Evolutionary conservation across 2,329 filamentous ascomycete species (phyloP).

Genomic region (Ceratocystis smalleyi): DNA sequence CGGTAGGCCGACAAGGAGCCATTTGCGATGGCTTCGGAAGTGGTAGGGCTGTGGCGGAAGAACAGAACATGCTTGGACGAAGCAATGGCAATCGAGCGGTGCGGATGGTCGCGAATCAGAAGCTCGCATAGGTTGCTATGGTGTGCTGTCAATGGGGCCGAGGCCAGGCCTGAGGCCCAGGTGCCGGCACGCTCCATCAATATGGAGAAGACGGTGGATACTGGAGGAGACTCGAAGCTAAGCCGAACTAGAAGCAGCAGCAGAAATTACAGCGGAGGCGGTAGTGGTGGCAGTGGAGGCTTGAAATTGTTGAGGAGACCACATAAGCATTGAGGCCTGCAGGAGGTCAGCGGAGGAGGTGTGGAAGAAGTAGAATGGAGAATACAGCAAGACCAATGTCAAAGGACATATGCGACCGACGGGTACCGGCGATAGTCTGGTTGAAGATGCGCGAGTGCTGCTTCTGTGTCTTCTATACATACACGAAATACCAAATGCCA

Average conservation of each 20-base stretch:
- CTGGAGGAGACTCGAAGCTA: not conserved
- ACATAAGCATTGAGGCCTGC: not conserved
- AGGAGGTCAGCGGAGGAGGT: not conserved
- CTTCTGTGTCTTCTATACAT: not conserved
- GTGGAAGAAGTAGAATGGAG: not conserved
- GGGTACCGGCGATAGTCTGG: not conserved
- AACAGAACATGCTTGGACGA: constrained; percentile 68
- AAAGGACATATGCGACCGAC: not conserved
- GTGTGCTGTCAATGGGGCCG: constrained; percentile 25
- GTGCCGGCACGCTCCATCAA: constrained; percentile 17
- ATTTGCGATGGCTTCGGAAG: constrained; percentile 43
- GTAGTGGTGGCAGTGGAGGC: not conserved
- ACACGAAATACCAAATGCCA: not conserved
- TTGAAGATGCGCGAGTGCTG: not conserved
- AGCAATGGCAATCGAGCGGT: constrained; percentile 74
- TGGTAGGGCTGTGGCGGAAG: constrained; percentile 59
- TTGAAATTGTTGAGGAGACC: not conserved
- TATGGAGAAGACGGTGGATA: not conserved
- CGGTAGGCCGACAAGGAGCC: constrained; percentile 40
- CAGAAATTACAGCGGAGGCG: not conserved
- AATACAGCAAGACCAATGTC: not conserved
- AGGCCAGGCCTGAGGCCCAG: constrained; percentile 10
- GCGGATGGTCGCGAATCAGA: constrained; percentile 70
- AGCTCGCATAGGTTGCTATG: constrained; percentile 55
- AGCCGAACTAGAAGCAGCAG: not conserved